Evolutionary conservation across 371 early-diverging fungal genomes (phyloP).

Genomic region (Mucor sp.): DNA sequence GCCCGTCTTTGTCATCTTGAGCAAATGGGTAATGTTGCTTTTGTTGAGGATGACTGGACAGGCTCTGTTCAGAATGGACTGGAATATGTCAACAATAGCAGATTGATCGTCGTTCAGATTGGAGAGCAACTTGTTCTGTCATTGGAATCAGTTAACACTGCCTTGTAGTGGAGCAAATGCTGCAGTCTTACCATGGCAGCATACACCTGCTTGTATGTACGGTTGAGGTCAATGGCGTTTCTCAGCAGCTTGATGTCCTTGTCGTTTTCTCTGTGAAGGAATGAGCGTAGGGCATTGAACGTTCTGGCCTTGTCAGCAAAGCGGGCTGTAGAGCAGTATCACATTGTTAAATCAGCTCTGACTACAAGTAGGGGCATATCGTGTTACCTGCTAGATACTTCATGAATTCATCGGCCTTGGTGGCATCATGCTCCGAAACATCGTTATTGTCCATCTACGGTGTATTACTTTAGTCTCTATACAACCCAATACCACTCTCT

Average conservation of each 20-base stretch:
- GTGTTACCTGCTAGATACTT: constrained; percentile 48
- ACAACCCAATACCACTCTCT: background rate
- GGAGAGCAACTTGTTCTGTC: constrained; percentile 65
- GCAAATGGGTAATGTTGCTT: constrained; percentile 27
- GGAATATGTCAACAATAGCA: constrained; percentile 67
- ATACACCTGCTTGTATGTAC: constrained; percentile 29
- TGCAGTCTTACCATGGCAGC: constrained; percentile 29
- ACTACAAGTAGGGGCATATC: background rate
- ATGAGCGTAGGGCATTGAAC: constrained; percentile 27
- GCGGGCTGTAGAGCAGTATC: background rate
- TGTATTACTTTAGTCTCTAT: background rate
- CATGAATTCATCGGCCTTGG: constrained; percentile 39
- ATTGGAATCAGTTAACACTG: background rate
- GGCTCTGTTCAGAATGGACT: constrained; percentile 62
- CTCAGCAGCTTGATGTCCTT: constrained; percentile 25
- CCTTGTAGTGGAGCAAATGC: background rate
- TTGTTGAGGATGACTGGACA: constrained; percentile 57
- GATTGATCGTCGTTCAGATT: constrained; percentile 64
- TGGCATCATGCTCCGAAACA: constrained; percentile 22
- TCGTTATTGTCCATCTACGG: constrained; percentile 14
- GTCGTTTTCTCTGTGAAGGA: constrained; percentile 23
- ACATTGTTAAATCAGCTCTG: background rate
- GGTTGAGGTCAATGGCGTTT: constrained; percentile 20
- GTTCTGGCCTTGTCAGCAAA: constrained; percentile 64
- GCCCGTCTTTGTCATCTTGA: constrained; percentile 10